Evolutionary conservation across 2,329 filamentous ascomycete genomes (phyloP).

Genomic region (Teratosphaeria destructans): DNA sequence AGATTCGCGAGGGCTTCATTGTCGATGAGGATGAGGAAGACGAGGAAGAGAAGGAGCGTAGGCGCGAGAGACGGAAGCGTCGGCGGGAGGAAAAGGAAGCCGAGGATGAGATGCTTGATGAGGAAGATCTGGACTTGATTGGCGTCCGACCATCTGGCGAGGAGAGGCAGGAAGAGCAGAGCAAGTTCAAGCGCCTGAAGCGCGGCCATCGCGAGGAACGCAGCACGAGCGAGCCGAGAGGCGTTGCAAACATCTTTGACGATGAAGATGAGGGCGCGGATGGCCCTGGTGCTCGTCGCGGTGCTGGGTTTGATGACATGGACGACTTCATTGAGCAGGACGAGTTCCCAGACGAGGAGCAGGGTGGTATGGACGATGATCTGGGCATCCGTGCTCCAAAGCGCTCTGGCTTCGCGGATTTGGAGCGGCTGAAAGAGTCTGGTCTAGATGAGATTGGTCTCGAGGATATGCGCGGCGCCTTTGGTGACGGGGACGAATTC

Average conservation of each 20-base stretch:
- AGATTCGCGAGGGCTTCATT: slow-evolving; percentile 83
- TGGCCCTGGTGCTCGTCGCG: slow-evolving; percentile 32
- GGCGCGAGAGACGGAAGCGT: slow-evolving; percentile 64
- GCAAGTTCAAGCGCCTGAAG: slow-evolving; percentile 94
- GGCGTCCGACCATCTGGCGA: slow-evolving; percentile 54
- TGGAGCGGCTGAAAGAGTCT: slow-evolving; percentile 54
- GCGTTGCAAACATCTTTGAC: slow-evolving; percentile 86
- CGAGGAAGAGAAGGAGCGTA: slow-evolving; percentile 51
- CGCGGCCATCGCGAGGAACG: slow-evolving; percentile 72
- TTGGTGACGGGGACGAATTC: slow-evolving; percentile 92
- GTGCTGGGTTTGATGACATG: slow-evolving; percentile 62
- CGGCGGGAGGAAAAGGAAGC: slow-evolving; percentile 66
- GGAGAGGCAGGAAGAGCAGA: slow-evolving; percentile 57
- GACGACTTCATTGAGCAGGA: slow-evolving; percentile 95
- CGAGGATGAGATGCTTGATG: slow-evolving; percentile 76
- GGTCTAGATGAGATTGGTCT: slow-evolving; percentile 85
- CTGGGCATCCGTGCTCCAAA: slow-evolving; percentile 76
- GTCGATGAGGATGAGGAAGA: slow-evolving; percentile 76
- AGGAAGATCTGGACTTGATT: slow-evolving; percentile 92
- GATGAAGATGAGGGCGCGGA: slow-evolving; percentile 71
- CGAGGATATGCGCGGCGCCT: slow-evolving; percentile 93
- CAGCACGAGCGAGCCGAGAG: slow-evolving; percentile 51
- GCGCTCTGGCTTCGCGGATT: slow-evolving; percentile 55
- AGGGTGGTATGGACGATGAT: slow-evolving; percentile 68
- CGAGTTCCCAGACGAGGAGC: slow-evolving; percentile 76